Percentiles rank a stretch among this genome's conserved stretches.
These are phyloP conservation scores for Xylaria hypoxylon DNA, from an alignment of 2,329 filamentous ascomycete species.

Conservation along the genomic window DNA sequence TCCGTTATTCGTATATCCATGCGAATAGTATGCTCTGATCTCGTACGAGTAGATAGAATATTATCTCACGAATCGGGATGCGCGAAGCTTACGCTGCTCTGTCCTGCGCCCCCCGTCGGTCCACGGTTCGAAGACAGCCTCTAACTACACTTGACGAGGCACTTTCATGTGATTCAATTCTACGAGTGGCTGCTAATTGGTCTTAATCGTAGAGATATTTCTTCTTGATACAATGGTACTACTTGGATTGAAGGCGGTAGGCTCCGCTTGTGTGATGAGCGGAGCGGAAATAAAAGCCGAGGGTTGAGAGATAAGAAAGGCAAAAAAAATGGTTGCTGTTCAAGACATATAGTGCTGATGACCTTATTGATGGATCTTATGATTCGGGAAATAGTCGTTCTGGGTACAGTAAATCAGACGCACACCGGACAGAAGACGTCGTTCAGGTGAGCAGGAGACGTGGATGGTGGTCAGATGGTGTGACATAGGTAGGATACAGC, in stretches of 20 bases:
- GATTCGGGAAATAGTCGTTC: slow-evolving; percentile 24
- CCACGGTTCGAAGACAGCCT: slow-evolving; percentile 1
- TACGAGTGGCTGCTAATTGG: background rate
- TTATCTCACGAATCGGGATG: background rate
- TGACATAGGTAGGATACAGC: slow-evolving; percentile 32
- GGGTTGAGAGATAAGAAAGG: slow-evolving; percentile 15
- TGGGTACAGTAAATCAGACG: slow-evolving; percentile 19
- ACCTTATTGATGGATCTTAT: slow-evolving; percentile 34
- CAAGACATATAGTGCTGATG: slow-evolving; percentile 28
- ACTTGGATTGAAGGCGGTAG: slow-evolving; percentile 16
- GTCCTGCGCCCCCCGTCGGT: background rate
- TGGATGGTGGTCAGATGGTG: slow-evolving; percentile 39
- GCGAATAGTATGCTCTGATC: background rate
- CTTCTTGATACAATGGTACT: background rate
- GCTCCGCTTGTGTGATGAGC: slow-evolving; percentile 1
- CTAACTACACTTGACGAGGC: background rate
- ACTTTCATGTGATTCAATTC: background rate
- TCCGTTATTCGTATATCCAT: background rate
- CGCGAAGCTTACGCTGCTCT: background rate
- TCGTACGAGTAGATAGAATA: slow-evolving; percentile 2
- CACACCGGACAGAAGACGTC: slow-evolving; percentile 20
- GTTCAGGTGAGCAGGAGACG: slow-evolving; percentile 33
- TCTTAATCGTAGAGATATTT: background rate
- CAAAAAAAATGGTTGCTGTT: slow-evolving; percentile 2
- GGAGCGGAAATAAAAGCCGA: slow-evolving; percentile 21